These are phyloP conservation scores for Pseudogymnoascus sp. DNA, from an alignment of 2,329 filamentous ascomycete genomes.

Conservation along the genomic window DNA sequence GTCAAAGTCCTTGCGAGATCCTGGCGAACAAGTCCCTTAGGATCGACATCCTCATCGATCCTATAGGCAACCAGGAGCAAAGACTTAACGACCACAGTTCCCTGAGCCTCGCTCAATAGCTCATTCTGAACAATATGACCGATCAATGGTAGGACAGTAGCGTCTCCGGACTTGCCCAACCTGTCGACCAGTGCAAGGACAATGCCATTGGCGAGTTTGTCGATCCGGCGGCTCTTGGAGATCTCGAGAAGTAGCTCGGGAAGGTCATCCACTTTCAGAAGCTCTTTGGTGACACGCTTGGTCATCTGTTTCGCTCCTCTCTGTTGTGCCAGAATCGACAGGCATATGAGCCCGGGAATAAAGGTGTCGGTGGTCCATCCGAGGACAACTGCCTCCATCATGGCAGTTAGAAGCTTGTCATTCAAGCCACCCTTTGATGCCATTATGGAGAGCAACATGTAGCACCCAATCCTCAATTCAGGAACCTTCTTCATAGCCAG, in stretches of 20 bases:
- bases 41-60: slow-evolving; percentile 45
- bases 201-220: slow-evolving; percentile 64
- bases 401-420: slow-evolving; percentile 68
- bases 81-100: slow-evolving; percentile 55
- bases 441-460: slow-evolving; percentile 82
- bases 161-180: slow-evolving; percentile 50
- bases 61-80: slow-evolving; percentile 52
- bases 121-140: slow-evolving; percentile 51
- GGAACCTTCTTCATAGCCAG: slow-evolving; percentile 66
- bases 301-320: slow-evolving; percentile 63
- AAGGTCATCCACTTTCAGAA: slow-evolving; percentile 56
- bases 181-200: slow-evolving; percentile 56
- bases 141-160: slow-evolving; percentile 48
- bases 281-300: slow-evolving; percentile 56
- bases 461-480: slow-evolving; percentile 76
- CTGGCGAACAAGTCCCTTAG: slow-evolving; percentile 48
- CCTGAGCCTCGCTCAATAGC: slow-evolving; percentile 54
- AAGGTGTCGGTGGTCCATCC: slow-evolving; percentile 70
- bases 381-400: slow-evolving; percentile 80
- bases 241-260: slow-evolving; percentile 52
- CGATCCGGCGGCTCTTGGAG: slow-evolving; percentile 55
- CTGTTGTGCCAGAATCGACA: slow-evolving; percentile 75
- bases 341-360: slow-evolving; percentile 64
- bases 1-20: slow-evolving; percentile 60
- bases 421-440: slow-evolving; percentile 73